phyloP scores from a whole-genome alignment of 148 eudicot species.

The Rhododendron mucronatum region DNA sequence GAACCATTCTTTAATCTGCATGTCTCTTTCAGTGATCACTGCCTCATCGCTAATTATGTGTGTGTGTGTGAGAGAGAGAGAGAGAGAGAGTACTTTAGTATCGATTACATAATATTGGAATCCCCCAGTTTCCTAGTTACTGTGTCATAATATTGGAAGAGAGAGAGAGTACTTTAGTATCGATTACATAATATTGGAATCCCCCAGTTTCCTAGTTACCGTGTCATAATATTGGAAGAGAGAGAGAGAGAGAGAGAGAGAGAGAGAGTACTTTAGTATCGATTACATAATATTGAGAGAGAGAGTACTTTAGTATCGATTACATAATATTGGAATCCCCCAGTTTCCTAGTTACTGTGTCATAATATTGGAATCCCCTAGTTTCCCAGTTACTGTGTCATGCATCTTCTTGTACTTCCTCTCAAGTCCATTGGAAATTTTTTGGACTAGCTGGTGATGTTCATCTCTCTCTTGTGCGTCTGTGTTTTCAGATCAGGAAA shows the following conservation, averaged over 20 bases:
- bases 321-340: not conserved
- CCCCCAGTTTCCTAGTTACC: not conserved
- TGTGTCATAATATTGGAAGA: not conserved
- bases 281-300: not conserved
- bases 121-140: not conserved
- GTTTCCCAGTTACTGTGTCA: not conserved
- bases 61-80: not conserved
- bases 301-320: not conserved
- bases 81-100: too few species aligned
- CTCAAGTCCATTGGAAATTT: not conserved
- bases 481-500: constrained; percentile 51
- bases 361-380: not conserved
- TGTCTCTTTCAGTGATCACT: not conserved
- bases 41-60: not conserved
- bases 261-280: too few species aligned
- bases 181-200: not conserved
- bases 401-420: not conserved
- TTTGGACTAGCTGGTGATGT: not conserved
- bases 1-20: not conserved
- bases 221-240: not conserved
- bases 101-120: not conserved
- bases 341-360: not conserved
- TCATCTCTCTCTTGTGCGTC: not conserved
- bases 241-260: too few species aligned
- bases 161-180: too few species aligned